phyloP scores from a whole-genome alignment of 257 asterid species.

The Haberlea rhodopensis region DNA sequence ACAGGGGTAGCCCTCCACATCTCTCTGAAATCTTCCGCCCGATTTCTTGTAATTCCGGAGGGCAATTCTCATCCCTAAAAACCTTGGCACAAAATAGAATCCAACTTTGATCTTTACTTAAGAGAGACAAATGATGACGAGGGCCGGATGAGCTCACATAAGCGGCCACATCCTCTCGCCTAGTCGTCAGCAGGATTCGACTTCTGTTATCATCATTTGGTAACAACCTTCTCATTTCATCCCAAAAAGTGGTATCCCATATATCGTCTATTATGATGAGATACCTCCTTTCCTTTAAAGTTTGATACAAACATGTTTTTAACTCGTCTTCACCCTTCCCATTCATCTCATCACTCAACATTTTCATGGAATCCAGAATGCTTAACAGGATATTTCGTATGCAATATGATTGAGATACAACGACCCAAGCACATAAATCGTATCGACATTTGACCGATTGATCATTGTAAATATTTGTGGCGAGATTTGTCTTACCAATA shows the following conservation, averaged over 20 bases:
- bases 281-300: constrained; percentile 14
- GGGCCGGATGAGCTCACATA: not conserved
- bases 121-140: not conserved
- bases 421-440: too few species aligned
- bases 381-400: too few species aligned
- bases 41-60: not conserved
- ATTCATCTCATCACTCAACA: not conserved
- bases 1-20: constrained; percentile 6
- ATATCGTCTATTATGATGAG: constrained; percentile 25
- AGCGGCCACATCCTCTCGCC: not conserved
- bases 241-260: constrained; percentile 21
- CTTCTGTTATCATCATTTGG: constrained; percentile 1
- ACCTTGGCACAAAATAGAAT: not conserved
- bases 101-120: not conserved
- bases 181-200: constrained; percentile 18
- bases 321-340: not conserved
- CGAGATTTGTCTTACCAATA: too few species aligned
- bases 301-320: too few species aligned
- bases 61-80: not conserved
- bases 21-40: not conserved
- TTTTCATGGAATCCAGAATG: too few species aligned
- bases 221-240: constrained; percentile 12
- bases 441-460: too few species aligned
- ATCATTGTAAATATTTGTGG: too few species aligned
- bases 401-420: too few species aligned